These are phyloP conservation scores for Ceriops zippeliana DNA, from an alignment of 345 rosid genomes.

Conservation along the genomic window DNA sequence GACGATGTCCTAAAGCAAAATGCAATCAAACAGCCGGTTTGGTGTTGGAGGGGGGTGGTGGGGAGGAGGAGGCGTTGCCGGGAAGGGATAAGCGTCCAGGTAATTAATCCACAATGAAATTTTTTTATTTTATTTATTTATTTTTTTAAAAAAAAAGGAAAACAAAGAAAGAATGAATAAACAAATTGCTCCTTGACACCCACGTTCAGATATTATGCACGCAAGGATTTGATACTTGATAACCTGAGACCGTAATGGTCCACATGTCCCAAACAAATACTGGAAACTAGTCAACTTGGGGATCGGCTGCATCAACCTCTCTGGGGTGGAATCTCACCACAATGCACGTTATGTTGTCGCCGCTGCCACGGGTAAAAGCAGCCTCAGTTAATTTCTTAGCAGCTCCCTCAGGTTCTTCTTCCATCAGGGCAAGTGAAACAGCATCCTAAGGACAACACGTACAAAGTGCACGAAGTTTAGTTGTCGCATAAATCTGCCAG, in stretches of 20 bases:
- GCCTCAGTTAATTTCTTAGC: slow-evolving; percentile 83
- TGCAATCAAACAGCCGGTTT: no score
- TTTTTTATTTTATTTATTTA: no score
- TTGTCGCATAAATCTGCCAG: no score
- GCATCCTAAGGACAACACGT: slow-evolving; percentile 57
- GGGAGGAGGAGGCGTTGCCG: no score
- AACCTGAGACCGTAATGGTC: slow-evolving; percentile 9
- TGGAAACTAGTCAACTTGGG: slow-evolving; percentile 25
- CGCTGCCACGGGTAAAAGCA: slow-evolving; percentile 82
- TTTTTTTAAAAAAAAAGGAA: neutral
- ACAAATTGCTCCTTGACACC: slow-evolving; percentile 25
- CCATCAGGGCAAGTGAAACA: slow-evolving; percentile 60
- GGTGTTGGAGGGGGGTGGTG: neutral
- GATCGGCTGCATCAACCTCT: slow-evolving; percentile 29
- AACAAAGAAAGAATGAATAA: slow-evolving; percentile 39
- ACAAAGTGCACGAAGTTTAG: neutral
- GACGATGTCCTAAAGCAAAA: no score
- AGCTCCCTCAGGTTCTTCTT: slow-evolving; percentile 77
- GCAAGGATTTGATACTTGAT: slow-evolving; percentile 20
- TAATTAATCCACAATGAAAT: neutral
- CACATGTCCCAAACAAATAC: slow-evolving; percentile 19
- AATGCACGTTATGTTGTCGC: slow-evolving; percentile 94
- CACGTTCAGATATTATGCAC: slow-evolving; percentile 30
- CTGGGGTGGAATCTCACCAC: slow-evolving; percentile 76
- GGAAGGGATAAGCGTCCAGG: neutral